Evolutionary conservation across 192 early-diverging fungal species (phyloP).

Genomic region (Paraglomus brasilianum): DNA sequence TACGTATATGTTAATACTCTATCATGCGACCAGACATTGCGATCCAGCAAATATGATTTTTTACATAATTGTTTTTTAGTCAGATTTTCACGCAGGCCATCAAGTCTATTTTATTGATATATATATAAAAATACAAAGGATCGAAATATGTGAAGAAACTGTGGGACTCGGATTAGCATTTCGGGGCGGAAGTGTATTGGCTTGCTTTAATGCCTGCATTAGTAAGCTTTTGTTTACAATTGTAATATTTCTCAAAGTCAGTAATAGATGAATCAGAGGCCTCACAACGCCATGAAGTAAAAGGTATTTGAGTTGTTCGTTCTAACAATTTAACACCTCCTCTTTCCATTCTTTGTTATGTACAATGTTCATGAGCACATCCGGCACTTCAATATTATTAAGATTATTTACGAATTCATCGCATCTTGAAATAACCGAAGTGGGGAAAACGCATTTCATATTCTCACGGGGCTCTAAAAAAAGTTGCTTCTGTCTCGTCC

Average conservation of each 20-base stretch:
- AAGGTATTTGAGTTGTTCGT: conserved; percentile 1
- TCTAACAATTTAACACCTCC: not conserved
- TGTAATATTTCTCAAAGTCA: conserved; percentile 24
- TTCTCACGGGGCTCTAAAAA: conserved; percentile 6
- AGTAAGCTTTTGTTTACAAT: conserved; percentile 24
- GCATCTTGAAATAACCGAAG: not conserved
- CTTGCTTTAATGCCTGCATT: conserved; percentile 22
- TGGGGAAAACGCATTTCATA: not conserved
- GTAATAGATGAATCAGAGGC: conserved; percentile 20
- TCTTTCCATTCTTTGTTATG: conserved; percentile 21
- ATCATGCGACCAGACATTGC: conserved; percentile 7
- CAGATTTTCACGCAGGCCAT: conserved; percentile 19
- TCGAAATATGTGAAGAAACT: conserved; percentile 22
- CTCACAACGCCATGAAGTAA: conserved; percentile 22
- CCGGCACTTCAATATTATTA: not conserved
- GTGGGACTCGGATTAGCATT: conserved; percentile 23
- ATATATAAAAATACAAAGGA: conserved; percentile 21
- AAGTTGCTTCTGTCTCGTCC: not conserved
- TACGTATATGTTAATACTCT: too few relatives aligned
- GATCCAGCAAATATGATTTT: conserved; percentile 7
- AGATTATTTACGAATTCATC: not conserved
- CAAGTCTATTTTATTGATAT: conserved; percentile 15
- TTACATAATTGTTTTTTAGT: conserved; percentile 2
- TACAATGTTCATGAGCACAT: not conserved
- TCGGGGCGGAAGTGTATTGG: conserved; percentile 18